Percentiles rank a stretch among this genome's conserved stretches.
Evolutionary conservation across 176 grass and related monocot genomes (phyloP).

Genomic region (Canna indica): DNA sequence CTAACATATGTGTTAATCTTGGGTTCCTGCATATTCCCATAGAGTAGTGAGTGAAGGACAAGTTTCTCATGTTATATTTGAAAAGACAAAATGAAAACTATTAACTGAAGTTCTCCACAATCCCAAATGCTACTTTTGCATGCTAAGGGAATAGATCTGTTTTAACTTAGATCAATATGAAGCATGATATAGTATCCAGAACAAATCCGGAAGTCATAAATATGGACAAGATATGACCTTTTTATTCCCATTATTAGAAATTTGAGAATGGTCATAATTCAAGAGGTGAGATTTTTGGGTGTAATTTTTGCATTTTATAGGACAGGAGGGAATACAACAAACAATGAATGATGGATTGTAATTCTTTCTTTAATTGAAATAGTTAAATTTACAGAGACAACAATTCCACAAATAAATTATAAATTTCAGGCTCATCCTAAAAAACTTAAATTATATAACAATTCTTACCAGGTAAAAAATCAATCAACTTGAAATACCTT

Average conservation of each 20-base stretch:
- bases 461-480: too few relatives aligned
- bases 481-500: background rate
- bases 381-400: background rate
- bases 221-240: too few relatives aligned
- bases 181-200: background rate
- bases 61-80: background rate
- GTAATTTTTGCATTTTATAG: too few relatives aligned
- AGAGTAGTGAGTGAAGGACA: background rate
- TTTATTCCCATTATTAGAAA: background rate
- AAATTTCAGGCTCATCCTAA: background rate
- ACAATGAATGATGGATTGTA: too few relatives aligned
- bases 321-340: too few relatives aligned
- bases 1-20: conserved; percentile 89
- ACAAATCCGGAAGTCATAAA: background rate
- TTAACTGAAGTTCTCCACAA: background rate
- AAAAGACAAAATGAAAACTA: background rate
- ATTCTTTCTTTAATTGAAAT: too few relatives aligned
- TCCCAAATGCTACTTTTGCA: background rate
- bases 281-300: too few relatives aligned
- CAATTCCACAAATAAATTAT: background rate
- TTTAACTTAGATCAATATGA: background rate
- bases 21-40: conserved; percentile 42
- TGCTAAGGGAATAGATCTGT: background rate
- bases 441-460: too few relatives aligned
- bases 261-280: background rate